These are phyloP conservation scores for Podospora tetraspora DNA, from an alignment of 495 filamentous ascomycete species.

Conservation along the genomic window DNA sequence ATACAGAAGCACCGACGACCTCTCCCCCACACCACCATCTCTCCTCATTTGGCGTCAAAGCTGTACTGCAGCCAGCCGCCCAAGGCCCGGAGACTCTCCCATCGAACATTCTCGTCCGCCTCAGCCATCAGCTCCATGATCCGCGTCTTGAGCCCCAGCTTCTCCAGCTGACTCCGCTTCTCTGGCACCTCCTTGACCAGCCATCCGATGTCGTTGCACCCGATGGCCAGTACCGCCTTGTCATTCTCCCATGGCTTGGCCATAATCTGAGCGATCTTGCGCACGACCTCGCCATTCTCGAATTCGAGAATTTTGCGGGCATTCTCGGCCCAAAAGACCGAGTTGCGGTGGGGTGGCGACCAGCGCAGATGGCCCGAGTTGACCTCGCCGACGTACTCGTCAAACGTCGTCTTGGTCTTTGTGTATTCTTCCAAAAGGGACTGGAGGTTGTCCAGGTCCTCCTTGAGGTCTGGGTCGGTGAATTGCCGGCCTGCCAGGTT, in stretches of 20 bases:
- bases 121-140: slow-evolving; percentile 97
- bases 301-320: slow-evolving; percentile 87
- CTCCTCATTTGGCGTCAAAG: slow-evolving; percentile 55
- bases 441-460: slow-evolving; percentile 71
- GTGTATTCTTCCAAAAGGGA: slow-evolving; percentile 89
- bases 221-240: slow-evolving; percentile 93
- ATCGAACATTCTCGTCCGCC: slow-evolving; percentile 81
- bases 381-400: slow-evolving; percentile 89
- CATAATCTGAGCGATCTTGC: slow-evolving; percentile 83
- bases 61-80: slow-evolving; percentile 92
- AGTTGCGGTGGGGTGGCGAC: slow-evolving; percentile 90
- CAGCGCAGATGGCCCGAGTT: slow-evolving; percentile 85
- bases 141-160: slow-evolving; percentile 79
- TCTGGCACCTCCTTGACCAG: slow-evolving; percentile 90
- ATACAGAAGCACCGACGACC: neutral
- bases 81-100: slow-evolving; percentile 90
- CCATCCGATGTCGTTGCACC: slow-evolving; percentile 86
- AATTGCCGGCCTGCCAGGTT: slow-evolving; percentile 79
- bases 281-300: slow-evolving; percentile 69
- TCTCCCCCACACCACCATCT: neutral
- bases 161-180: slow-evolving; percentile 75
- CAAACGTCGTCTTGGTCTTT: slow-evolving; percentile 93
- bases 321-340: slow-evolving; percentile 91
- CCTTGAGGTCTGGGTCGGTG: slow-evolving; percentile 80
- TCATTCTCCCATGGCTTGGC: slow-evolving; percentile 83